Percentiles rank a stretch among this genome's conserved stretches.
These are phyloP conservation scores for Mucor saturninus DNA, from an alignment of 371 early-diverging fungal genomes.

Conservation along the genomic window DNA sequence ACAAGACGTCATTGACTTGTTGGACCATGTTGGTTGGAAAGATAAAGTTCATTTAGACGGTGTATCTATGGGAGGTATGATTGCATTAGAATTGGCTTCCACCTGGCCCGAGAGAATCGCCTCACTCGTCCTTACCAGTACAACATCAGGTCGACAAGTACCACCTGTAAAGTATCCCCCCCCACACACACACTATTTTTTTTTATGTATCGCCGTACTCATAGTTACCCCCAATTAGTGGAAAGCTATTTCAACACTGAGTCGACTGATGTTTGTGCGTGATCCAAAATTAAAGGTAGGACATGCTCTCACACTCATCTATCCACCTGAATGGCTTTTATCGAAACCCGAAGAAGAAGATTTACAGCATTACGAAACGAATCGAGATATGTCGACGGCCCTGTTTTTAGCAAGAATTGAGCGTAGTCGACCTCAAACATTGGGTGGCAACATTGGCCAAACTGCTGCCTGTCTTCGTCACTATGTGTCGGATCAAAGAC, in stretches of 20 bases:
- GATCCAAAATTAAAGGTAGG: constrained; percentile 20
- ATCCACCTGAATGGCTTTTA: constrained; percentile 31
- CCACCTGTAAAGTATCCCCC: constrained; percentile 31
- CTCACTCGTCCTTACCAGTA: constrained; percentile 37
- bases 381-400: constrained; percentile 21
- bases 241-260: constrained; percentile 26
- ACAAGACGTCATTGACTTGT: constrained; percentile 57
- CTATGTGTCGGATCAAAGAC: constrained; percentile 31
- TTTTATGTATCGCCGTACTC: background rate
- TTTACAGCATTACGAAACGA: constrained; percentile 23
- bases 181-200: no score
- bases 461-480: constrained; percentile 30
- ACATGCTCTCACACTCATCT: constrained; percentile 22
- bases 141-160: constrained; percentile 31
- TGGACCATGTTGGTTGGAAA: constrained; percentile 68
- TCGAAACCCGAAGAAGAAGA: constrained; percentile 14
- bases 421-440: constrained; percentile 28
- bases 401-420: constrained; percentile 21
- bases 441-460: constrained; percentile 31
- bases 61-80: constrained; percentile 78
- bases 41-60: constrained; percentile 66
- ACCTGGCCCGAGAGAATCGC: constrained; percentile 30
- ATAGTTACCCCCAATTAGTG: constrained; percentile 6
- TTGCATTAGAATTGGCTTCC: constrained; percentile 57
- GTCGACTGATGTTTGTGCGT: constrained; percentile 17